phyloP scores from a whole-genome alignment of 495 filamentous ascomycete genomes.

The Friedmanniomyces endolithicus region DNA sequence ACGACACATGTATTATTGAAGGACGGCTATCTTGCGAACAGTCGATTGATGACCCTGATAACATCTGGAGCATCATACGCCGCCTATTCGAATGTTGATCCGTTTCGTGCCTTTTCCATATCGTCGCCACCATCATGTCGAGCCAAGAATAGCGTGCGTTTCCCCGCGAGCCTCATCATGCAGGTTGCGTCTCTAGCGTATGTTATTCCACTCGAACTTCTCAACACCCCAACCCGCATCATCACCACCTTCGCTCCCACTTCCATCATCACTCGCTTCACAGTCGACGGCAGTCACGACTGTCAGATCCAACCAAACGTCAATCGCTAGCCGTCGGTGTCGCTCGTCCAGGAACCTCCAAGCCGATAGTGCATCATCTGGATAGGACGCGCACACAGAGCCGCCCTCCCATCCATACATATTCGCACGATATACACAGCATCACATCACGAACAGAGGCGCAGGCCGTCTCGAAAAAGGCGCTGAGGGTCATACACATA shows the following conservation, averaged over 20 bases:
- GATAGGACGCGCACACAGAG: not conserved
- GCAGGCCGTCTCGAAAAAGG: not conserved
- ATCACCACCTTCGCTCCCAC: not conserved
- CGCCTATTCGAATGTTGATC: not conserved
- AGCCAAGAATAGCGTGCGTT: not conserved
- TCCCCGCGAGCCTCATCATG: not conserved
- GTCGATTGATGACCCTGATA: too few species aligned
- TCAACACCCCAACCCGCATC: not conserved
- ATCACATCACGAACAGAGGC: not conserved
- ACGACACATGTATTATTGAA: not conserved
- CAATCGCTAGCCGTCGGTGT: not conserved
- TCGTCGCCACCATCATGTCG: not conserved
- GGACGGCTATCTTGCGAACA: too few species aligned
- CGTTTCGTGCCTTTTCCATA: not conserved
- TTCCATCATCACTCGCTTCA: not conserved
- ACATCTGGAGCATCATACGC: too few species aligned
- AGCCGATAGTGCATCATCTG: not conserved
- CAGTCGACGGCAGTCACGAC: not conserved
- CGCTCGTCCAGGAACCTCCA: not conserved
- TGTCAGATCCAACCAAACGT: not conserved
- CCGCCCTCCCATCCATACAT: not conserved
- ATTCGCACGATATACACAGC: not conserved
- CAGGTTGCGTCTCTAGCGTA: not conserved
- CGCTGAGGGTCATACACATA: not conserved
- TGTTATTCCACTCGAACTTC: not conserved